Evolutionary conservation across 129 eudicot species (phyloP).

Genomic region (Centrapalus pauciflorus): DNA sequence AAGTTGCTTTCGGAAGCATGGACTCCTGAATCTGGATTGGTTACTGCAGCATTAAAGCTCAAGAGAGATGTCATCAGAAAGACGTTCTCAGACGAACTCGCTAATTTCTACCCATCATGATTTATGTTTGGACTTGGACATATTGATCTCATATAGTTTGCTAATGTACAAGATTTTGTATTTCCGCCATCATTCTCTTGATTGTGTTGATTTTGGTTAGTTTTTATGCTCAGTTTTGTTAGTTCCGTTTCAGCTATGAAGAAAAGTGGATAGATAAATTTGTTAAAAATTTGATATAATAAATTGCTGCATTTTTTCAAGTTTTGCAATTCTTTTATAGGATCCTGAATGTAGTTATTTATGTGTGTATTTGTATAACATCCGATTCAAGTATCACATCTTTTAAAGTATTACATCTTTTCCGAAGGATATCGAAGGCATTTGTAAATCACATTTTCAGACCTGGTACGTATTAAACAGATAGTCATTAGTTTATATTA

Average conservation of each 20-base stretch:
- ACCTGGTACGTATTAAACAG: too few species aligned
- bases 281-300: background rate
- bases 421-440: too few species aligned
- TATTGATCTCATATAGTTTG: background rate
- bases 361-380: too few species aligned
- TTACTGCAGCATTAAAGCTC: constrained; percentile 93
- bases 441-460: too few species aligned
- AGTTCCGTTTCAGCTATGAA: background rate
- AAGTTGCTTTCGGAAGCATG: constrained; percentile 79
- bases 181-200: background rate
- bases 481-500: too few species aligned
- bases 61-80: constrained; percentile 80
- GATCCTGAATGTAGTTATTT: too few species aligned
- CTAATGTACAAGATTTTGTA: constrained; percentile 21
- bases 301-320: too few species aligned
- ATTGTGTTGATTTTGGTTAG: constrained; percentile 8
- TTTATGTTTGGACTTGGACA: background rate
- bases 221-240: constrained; percentile 10
- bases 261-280: constrained; percentile 14
- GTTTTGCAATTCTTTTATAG: too few species aligned
- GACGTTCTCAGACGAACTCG: constrained; percentile 57
- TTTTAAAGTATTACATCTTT: too few species aligned
- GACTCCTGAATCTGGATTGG: constrained; percentile 96
- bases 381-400: too few species aligned
- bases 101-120: constrained; percentile 50